Evolutionary conservation across 2,329 filamentous ascomycete genomes (phyloP).

Genomic region (Penicillium nordicum): DNA sequence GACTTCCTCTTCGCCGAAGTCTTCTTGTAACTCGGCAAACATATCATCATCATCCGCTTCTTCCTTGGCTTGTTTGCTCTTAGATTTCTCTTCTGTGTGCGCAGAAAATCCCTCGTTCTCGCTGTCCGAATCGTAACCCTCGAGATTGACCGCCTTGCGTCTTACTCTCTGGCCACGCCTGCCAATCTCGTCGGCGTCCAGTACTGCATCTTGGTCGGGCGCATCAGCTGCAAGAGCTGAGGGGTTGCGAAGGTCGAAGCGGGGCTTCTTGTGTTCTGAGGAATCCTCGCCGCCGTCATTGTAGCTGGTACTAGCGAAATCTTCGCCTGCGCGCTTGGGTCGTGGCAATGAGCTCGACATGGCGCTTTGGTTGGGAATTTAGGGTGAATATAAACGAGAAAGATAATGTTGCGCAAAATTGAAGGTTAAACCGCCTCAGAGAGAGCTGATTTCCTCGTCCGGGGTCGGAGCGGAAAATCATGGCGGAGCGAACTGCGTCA

Average conservation of each 20-base stretch:
- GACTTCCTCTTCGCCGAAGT: constrained; percentile 53
- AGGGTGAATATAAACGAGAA: background rate
- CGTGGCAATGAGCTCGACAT: constrained; percentile 66
- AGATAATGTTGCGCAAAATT: constrained; percentile 3
- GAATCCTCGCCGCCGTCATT: constrained; percentile 47
- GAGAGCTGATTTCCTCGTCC: constrained; percentile 15
- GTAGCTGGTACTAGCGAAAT: constrained; percentile 72
- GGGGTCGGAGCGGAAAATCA: constrained; percentile 43
- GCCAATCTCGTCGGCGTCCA: constrained; percentile 92
- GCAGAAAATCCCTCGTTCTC: constrained; percentile 87
- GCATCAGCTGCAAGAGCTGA: constrained; percentile 84
- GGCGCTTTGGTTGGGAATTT: background rate
- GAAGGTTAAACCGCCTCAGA: background rate
- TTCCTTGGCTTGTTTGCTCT: constrained; percentile 33
- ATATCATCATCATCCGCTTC: constrained; percentile 63
- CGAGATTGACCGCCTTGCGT: constrained; percentile 90
- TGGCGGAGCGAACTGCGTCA: constrained; percentile 38
- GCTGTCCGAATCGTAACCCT: constrained; percentile 91
- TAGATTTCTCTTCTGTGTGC: constrained; percentile 61
- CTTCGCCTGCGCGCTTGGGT: constrained; percentile 78
- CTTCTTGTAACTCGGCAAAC: constrained; percentile 71
- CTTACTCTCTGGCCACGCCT: constrained; percentile 69
- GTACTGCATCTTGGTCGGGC: constrained; percentile 67
- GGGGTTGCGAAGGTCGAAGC: constrained; percentile 92
- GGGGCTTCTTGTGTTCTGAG: constrained; percentile 67